phyloP scores from a whole-genome alignment of 208 protist species.

The Acanthamoeba triangularis region DNA sequence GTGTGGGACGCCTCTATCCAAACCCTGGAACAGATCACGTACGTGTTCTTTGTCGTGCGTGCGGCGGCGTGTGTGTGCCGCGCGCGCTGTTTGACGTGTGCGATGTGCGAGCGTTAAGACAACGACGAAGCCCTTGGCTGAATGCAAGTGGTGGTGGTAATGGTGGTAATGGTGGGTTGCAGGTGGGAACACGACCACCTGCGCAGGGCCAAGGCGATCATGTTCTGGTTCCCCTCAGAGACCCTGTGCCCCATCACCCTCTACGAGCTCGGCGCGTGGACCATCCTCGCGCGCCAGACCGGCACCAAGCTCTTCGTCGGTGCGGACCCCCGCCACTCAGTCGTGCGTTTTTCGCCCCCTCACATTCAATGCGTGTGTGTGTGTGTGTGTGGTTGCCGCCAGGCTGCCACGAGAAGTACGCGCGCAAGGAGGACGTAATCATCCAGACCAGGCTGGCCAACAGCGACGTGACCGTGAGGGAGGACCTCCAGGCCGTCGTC shows the following conservation, averaged over 20 bases:
- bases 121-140: background rate
- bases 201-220: slow-evolving; percentile 45
- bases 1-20: slow-evolving; percentile 51
- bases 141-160: background rate
- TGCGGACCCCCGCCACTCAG: background rate
- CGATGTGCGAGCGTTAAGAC: background rate
- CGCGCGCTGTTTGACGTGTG: background rate
- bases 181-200: slow-evolving; percentile 60
- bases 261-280: slow-evolving; percentile 68
- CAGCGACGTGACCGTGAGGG: background rate
- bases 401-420: slow-evolving; percentile 65
- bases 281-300: slow-evolving; percentile 39
- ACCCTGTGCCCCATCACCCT: slow-evolving; percentile 68
- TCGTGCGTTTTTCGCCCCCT: background rate
- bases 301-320: slow-evolving; percentile 51
- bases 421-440: slow-evolving; percentile 60
- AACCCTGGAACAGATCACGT: slow-evolving; percentile 27
- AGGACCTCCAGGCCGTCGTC: slow-evolving; percentile 52
- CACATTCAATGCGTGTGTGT: background rate
- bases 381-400: background rate
- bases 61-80: background rate
- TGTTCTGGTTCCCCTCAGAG: slow-evolving; percentile 66
- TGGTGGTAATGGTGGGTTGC: background rate
- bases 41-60: background rate
- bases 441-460: slow-evolving; percentile 49